phyloP scores from a whole-genome alignment of 441 rosid genomes.

The Euphorbia corollata region DNA sequence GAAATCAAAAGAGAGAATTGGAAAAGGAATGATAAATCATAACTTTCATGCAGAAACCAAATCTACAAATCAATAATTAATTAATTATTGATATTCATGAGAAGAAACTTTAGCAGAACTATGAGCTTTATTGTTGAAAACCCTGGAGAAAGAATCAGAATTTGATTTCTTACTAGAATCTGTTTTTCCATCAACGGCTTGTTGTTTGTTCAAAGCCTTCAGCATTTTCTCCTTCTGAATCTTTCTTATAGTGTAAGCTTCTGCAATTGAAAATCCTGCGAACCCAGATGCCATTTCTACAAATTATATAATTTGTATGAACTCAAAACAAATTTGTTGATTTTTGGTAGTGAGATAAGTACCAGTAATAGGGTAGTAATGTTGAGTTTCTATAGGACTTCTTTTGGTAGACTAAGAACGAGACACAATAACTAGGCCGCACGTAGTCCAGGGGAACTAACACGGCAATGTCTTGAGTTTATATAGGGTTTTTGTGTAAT shows the following conservation, averaged over 20 bases:
- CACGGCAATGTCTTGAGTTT: too few relatives aligned
- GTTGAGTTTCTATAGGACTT: slow-evolving; percentile 3
- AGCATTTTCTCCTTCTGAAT: slow-evolving; percentile 30
- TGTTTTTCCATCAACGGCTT: background rate
- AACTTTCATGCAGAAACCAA: background rate
- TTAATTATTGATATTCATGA: background rate
- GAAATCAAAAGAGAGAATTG: too few relatives aligned
- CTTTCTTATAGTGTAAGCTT: slow-evolving; percentile 31
- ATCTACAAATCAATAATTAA: too few relatives aligned
- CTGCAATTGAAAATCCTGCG: slow-evolving; percentile 27
- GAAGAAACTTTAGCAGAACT: slow-evolving; percentile 27
- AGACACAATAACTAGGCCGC: too few relatives aligned
- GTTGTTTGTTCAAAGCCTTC: slow-evolving; percentile 10
- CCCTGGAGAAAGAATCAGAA: slow-evolving; percentile 26
- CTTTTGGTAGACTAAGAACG: too few relatives aligned
- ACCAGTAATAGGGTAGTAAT: background rate
- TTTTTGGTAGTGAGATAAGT: too few relatives aligned
- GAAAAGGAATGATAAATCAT: too few relatives aligned
- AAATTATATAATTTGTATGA: too few relatives aligned
- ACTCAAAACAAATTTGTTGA: too few relatives aligned
- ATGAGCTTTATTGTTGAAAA: slow-evolving; percentile 19
- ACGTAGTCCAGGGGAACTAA: too few relatives aligned
- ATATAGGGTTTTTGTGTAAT: too few relatives aligned
- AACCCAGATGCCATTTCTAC: slow-evolving; percentile 14
- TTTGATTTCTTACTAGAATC: background rate